Evolutionary conservation across 2,329 filamentous ascomycete species (phyloP).

Genomic region (Botryotinia calthae): DNA sequence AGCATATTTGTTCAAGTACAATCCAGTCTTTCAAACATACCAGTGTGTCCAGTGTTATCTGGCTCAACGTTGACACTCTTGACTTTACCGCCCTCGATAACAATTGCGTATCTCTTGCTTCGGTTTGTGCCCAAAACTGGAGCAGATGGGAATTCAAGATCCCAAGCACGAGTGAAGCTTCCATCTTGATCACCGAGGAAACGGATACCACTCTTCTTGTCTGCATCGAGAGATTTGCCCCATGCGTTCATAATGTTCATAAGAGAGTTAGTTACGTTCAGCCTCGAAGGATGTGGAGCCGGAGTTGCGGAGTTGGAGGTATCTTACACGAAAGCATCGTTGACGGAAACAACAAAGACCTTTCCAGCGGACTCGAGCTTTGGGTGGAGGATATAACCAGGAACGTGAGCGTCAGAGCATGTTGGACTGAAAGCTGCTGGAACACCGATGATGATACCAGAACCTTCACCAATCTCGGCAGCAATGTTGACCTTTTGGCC

Average conservation of each 20-base stretch:
- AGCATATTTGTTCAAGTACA: background rate
- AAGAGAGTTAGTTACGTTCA: background rate
- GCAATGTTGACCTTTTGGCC: constrained; percentile 83
- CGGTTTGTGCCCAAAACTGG: constrained; percentile 78
- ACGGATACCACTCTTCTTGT: constrained; percentile 71
- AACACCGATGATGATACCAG: constrained; percentile 80
- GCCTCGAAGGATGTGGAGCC: background rate
- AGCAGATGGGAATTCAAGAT: constrained; percentile 75
- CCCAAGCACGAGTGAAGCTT: constrained; percentile 78
- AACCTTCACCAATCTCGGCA: constrained; percentile 67
- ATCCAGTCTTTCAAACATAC: background rate
- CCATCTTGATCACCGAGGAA: constrained; percentile 81
- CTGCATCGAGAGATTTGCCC: constrained; percentile 73
- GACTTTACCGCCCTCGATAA: constrained; percentile 81
- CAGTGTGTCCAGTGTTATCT: constrained; percentile 75
- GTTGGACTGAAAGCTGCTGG: constrained; percentile 73
- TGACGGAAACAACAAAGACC: constrained; percentile 88
- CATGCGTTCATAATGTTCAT: constrained; percentile 78
- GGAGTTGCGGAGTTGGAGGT: background rate
- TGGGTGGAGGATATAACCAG: constrained; percentile 78
- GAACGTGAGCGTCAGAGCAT: constrained; percentile 71
- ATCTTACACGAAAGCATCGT: constrained; percentile 87
- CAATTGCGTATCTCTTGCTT: constrained; percentile 83
- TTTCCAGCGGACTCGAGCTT: constrained; percentile 75
- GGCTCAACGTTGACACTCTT: constrained; percentile 81